A percentile compares a stretch with the other conserved stretches of the same genome.
These are phyloP conservation scores for Hippophae tibetana DNA, from an alignment of 306 rosid species.

Conservation along the genomic window DNA sequence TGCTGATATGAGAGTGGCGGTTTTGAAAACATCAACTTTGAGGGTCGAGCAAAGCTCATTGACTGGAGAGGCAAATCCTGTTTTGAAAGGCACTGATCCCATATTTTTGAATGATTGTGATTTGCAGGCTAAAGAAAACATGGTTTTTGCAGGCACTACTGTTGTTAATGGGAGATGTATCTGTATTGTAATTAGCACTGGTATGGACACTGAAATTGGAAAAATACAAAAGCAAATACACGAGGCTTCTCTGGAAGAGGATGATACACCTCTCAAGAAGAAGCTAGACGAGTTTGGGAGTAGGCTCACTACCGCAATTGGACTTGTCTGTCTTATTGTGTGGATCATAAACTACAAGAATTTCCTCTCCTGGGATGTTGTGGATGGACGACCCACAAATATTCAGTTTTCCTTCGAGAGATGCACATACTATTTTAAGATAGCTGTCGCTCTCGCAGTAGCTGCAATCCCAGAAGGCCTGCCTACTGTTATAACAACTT, in stretches of 20 bases:
- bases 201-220: slow-evolving; percentile 82
- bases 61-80: slow-evolving; percentile 86
- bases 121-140: slow-evolving; percentile 76
- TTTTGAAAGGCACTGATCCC: slow-evolving; percentile 56
- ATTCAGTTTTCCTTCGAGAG: slow-evolving; percentile 61
- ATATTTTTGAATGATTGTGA: slow-evolving; percentile 57
- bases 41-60: slow-evolving; percentile 75
- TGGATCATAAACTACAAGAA: slow-evolving; percentile 83
- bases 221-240: slow-evolving; percentile 81
- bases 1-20: slow-evolving; percentile 77
- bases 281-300: slow-evolving; percentile 71
- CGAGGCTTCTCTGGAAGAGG: slow-evolving; percentile 79
- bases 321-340: slow-evolving; percentile 59
- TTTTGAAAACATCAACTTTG: slow-evolving; percentile 62
- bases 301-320: slow-evolving; percentile 65
- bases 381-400: slow-evolving; percentile 64
- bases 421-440: slow-evolving; percentile 87
- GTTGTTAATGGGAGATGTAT: slow-evolving; percentile 69
- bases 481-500: slow-evolving; percentile 83
- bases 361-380: slow-evolving; percentile 70
- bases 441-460: slow-evolving; percentile 77
- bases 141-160: slow-evolving; percentile 84
- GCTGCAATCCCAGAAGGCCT: slow-evolving; percentile 97
- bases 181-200: slow-evolving; percentile 58
- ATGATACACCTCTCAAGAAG: slow-evolving; percentile 82